Conservation (phyloP, 805 yeast genomes). For the Candida glaebosa region DNA sequence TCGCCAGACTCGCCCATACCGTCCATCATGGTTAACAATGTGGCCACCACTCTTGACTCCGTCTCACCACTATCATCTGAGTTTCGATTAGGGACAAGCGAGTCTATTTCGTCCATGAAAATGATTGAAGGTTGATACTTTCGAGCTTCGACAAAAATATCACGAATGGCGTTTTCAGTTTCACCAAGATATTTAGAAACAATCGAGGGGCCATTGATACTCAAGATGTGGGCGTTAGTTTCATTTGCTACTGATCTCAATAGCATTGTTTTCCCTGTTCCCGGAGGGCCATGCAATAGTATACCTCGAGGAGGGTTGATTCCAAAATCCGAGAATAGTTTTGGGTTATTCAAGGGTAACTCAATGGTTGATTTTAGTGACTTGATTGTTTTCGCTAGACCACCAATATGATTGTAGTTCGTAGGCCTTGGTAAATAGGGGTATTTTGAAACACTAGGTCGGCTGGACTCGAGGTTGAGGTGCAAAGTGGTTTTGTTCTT, state of each 20-base stretch:
- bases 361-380: slow-evolving; percentile 64
- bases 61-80: slow-evolving; percentile 88
- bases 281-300: slow-evolving; percentile 94
- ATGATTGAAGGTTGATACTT: slow-evolving; percentile 84
- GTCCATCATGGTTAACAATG: slow-evolving; percentile 78
- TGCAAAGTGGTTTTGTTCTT: slow-evolving; percentile 14
- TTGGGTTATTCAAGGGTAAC: slow-evolving; percentile 77
- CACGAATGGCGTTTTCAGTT: slow-evolving; percentile 82
- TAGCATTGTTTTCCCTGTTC: slow-evolving; percentile 93
- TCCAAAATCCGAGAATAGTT: slow-evolving; percentile 77
- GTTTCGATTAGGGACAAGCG: slow-evolving; percentile 80
- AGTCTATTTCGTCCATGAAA: slow-evolving; percentile 91
- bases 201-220: slow-evolving; percentile 86
- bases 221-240: slow-evolving; percentile 75
- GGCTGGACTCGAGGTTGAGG: slow-evolving; percentile 1
- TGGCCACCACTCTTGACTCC: slow-evolving; percentile 87
- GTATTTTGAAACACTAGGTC: slow-evolving; percentile 28
- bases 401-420: slow-evolving; percentile 67
- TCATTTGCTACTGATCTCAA: slow-evolving; percentile 79
- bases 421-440: slow-evolving; percentile 43
- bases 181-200: slow-evolving; percentile 93
- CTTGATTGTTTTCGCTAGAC: slow-evolving; percentile 61
- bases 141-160: slow-evolving; percentile 78
- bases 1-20: slow-evolving; percentile 65
- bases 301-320: slow-evolving; percentile 91